A percentile compares a stretch with the other conserved stretches of the same genome.
Evolutionary conservation across 345 rosid genomes (phyloP).

Genomic region (Conringia planisiliqua): DNA sequence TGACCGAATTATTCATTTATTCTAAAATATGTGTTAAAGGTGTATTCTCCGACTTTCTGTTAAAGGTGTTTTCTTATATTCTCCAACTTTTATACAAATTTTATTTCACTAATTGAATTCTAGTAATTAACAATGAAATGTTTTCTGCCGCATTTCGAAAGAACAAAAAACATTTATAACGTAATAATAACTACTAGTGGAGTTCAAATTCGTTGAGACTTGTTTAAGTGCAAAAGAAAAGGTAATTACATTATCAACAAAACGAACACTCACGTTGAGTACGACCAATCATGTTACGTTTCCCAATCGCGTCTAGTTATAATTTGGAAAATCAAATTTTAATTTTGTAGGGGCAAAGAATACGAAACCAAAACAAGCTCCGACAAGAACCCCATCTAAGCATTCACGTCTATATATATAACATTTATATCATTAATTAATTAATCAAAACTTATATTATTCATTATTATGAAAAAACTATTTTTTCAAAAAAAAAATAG

Average conservation of each 20-base stretch:
- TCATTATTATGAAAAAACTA: not conserved
- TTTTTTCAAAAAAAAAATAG: not conserved
- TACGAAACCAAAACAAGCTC: not conserved
- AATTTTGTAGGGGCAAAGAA: not conserved
- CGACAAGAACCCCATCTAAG: not conserved
- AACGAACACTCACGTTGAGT: not conserved
- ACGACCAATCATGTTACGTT: not conserved
- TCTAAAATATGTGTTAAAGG: not conserved
- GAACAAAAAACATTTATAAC: not conserved
- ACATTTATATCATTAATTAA: not conserved
- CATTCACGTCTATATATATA: not conserved
- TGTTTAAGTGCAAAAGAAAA: not conserved
- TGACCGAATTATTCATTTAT: not conserved
- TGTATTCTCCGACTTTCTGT: conserved; percentile 6
- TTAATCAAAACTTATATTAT: not conserved
- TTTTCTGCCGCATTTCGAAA: not conserved
- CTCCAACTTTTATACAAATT: not conserved
- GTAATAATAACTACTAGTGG: not conserved
- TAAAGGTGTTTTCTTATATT: not conserved
- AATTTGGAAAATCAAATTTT: not conserved
- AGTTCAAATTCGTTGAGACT: not conserved
- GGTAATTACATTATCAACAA: not conserved
- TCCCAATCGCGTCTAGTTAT: not conserved
- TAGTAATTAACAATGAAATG: not conserved
- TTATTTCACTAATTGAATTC: not conserved